phyloP scores from a whole-genome alignment of 768 basidiomycete species.

The Russula sp. region DNA sequence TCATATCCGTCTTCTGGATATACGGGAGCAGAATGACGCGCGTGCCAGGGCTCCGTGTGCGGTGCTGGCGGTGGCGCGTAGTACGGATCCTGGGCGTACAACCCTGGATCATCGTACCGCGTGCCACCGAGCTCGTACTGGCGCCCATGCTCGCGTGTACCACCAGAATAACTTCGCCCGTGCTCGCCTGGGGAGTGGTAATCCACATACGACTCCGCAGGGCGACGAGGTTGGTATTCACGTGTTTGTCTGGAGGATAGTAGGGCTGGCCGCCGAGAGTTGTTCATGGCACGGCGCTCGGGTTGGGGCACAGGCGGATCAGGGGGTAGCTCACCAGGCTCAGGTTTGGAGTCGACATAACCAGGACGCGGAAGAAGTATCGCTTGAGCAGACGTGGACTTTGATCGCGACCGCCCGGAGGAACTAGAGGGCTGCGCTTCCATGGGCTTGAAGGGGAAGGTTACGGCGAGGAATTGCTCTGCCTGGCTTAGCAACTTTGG shows the following conservation, averaged over 20 bases:
- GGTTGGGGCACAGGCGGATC: not conserved
- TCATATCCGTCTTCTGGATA: conserved; percentile 1
- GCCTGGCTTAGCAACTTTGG: conserved; percentile 8
- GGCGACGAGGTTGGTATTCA: not conserved
- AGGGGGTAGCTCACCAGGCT: conserved; percentile 12
- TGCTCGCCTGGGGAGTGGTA: not conserved
- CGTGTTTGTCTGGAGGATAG: not conserved
- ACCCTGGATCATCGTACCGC: conserved; percentile 11
- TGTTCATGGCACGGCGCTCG: not conserved
- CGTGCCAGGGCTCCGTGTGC: conserved; percentile 14
- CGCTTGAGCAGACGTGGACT: not conserved
- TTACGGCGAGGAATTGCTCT: conserved; percentile 6
- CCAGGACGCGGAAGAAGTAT: conserved; percentile 22
- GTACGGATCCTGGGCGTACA: conserved; percentile 14
- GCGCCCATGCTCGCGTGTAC: conserved; percentile 8
- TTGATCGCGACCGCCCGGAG: not conserved
- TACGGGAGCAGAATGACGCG: not conserved
- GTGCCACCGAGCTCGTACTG: conserved; percentile 17
- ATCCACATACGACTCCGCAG: not conserved
- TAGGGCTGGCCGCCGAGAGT: not conserved
- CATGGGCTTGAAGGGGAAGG: not conserved
- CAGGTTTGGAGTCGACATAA: conserved; percentile 17
- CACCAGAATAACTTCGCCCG: not conserved
- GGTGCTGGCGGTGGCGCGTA: conserved; percentile 13
- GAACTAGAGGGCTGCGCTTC: not conserved